These are phyloP conservation scores for Hypoxylon sp. DNA, from an alignment of 2,329 filamentous ascomycete genomes.

Conservation along the genomic window DNA sequence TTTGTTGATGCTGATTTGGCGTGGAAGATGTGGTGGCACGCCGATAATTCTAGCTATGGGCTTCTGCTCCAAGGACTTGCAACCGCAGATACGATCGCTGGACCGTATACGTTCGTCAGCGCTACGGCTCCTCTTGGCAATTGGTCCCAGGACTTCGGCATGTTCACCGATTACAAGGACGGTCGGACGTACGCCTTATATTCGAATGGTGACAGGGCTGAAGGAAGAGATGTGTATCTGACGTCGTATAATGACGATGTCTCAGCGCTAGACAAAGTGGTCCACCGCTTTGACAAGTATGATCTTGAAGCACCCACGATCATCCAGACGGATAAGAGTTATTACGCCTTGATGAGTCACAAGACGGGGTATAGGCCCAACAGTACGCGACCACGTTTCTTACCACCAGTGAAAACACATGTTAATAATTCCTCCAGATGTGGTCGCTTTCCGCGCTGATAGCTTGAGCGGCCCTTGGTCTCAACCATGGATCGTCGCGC, in stretches of 20 bases:
- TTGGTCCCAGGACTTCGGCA: slow-evolving; percentile 74
- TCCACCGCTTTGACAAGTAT: slow-evolving; percentile 71
- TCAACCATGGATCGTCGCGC: slow-evolving; percentile 67
- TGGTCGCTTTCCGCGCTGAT: slow-evolving; percentile 70
- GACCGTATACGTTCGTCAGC: slow-evolving; percentile 69
- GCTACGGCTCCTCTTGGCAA: slow-evolving; percentile 71
- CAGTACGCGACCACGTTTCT: slow-evolving; percentile 51
- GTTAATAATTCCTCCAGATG: slow-evolving; percentile 54
- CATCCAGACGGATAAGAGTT: slow-evolving; percentile 71
- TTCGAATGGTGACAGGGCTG: slow-evolving; percentile 69
- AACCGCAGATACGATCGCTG: slow-evolving; percentile 65
- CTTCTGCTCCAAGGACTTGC: slow-evolving; percentile 71
- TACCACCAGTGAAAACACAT: not conserved
- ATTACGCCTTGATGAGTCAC: slow-evolving; percentile 73
- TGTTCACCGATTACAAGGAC: slow-evolving; percentile 73
- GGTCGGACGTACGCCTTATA: slow-evolving; percentile 70
- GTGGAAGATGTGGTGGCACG: slow-evolving; percentile 70
- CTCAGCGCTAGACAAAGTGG: slow-evolving; percentile 65
- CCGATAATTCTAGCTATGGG: slow-evolving; percentile 71
- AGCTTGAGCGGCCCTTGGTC: slow-evolving; percentile 67
- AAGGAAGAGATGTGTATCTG: slow-evolving; percentile 71
- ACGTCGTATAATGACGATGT: slow-evolving; percentile 68
- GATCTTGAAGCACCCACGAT: slow-evolving; percentile 74
- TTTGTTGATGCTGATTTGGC: not conserved
- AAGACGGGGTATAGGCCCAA: slow-evolving; percentile 76